Base-by-base conservation (phyloP, 768 basidiomycete genomes). In the Mycena belliarum region DNA sequence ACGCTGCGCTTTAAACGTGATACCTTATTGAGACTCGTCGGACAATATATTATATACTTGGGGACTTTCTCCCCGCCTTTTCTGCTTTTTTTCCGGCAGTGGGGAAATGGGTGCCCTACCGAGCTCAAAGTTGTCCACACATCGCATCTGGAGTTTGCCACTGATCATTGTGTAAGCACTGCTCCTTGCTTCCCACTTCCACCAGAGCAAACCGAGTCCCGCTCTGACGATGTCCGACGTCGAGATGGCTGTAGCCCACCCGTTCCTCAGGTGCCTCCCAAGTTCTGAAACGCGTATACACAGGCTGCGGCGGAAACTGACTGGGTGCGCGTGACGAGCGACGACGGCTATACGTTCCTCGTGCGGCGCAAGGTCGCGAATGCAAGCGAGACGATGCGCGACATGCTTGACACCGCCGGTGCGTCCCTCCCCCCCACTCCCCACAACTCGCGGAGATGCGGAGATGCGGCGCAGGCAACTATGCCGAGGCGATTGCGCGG, bases 341-440 rank as follows among this genome's bases (percentile, higher is more conserved):
- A 77, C 2, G 93, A 96, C 63, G 92, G 92, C 0, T 93, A 86
- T 70, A 82, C 87, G 1, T 96, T 88, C 70, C 80, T 96, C 54
- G 80, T 95, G 48, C 82, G 80, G 49, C 82, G 90, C 35, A 89
- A 83, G 58, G 82, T 93, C 16, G 92, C 91, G 15, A 77, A 84
- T 51, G 79, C 81, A 14, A 95, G 93, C 64, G 92, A 88, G 11
- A 94, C 89, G 0, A 84, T 97, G 72, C 83, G 82, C 65, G 87
- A 83, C 67, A 93, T 89, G 84, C 73, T 96, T 61, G 89, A 87
- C 68, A 79, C 82, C 32, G 82, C 84, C 52, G 84, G 91, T 91
- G 45, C 61, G 81, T 49, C 15, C 11, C 3, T 20, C 55, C 55
- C 16, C 18, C 38, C 33, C 43, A 5, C 37, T 38, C 18, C 37